Percentiles rank a stretch among this genome's conserved stretches.
Evolutionary conservation across 345 rosid genomes (phyloP).

Genomic region (Arabidopsis arenosa): DNA sequence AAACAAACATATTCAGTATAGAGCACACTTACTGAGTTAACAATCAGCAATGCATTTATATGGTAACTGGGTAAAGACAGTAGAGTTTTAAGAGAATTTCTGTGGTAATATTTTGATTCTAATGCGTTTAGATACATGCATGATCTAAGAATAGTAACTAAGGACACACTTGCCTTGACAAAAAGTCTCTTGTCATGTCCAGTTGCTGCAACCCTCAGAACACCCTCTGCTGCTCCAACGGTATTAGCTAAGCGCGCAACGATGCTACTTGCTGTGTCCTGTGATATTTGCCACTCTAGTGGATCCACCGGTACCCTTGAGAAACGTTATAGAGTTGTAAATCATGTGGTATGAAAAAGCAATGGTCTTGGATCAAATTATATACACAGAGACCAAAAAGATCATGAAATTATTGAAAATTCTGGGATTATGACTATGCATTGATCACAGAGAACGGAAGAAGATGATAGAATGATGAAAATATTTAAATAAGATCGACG

Average conservation of each 20-base stretch:
- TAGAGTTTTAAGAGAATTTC: not conserved
- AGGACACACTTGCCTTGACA: constrained; percentile 59
- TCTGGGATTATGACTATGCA: not conserved
- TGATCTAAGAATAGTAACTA: constrained; percentile 4
- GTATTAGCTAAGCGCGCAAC: constrained; percentile 91
- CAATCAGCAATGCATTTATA: constrained; percentile 19
- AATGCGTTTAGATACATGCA: constrained; percentile 13
- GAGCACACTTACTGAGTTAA: constrained; percentile 2
- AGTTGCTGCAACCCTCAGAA: constrained; percentile 94
- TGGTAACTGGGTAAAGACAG: not conserved
- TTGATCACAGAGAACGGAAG: constrained; percentile 11
- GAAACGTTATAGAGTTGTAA: constrained; percentile 16
- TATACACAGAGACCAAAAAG: not conserved
- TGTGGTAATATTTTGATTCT: constrained; percentile 2
- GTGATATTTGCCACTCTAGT: constrained; percentile 96
- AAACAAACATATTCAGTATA: constrained; percentile 17
- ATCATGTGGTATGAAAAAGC: not conserved
- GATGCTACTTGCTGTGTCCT: constrained; percentile 79
- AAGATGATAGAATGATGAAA: not conserved
- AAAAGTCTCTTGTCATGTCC: constrained; percentile 94
- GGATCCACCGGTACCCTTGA: constrained; percentile 94
- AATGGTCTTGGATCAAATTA: not conserved
- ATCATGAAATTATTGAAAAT: not conserved
- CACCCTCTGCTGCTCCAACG: constrained; percentile 92
- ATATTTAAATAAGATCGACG: not conserved